Evolutionary conservation across 257 asterid species (phyloP).

Genomic region (Jasminum sambac): DNA sequence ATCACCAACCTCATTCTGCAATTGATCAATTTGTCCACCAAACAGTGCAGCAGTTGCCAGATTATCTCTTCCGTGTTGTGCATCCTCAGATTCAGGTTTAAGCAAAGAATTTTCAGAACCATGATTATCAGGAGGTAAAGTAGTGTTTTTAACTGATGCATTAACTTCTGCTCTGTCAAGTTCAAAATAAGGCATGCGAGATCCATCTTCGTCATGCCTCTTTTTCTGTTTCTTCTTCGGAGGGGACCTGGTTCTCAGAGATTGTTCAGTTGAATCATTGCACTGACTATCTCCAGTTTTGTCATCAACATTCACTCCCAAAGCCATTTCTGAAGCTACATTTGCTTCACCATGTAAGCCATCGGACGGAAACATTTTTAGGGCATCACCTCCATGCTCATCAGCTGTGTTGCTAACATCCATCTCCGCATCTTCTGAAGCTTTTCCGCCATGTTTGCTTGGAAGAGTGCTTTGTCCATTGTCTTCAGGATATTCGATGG

Average conservation of each 20-base stretch:
- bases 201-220: slow-evolving; percentile 27
- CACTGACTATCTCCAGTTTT: slow-evolving; percentile 16
- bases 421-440: slow-evolving; percentile 23
- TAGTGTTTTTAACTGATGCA: slow-evolving; percentile 14
- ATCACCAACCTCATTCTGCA: slow-evolving; percentile 16
- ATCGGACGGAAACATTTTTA: slow-evolving; percentile 22
- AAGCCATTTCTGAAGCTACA: slow-evolving; percentile 25
- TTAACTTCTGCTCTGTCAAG: not conserved
- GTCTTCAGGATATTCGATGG: slow-evolving; percentile 5
- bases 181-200: slow-evolving; percentile 17
- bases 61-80: slow-evolving; percentile 20
- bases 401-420: slow-evolving; percentile 13
- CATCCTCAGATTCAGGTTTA: slow-evolving; percentile 3
- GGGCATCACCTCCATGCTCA: slow-evolving; percentile 23
- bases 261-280: slow-evolving; percentile 22
- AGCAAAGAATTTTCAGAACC: slow-evolving; percentile 23
- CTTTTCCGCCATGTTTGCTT: slow-evolving; percentile 6
- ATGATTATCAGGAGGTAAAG: slow-evolving; percentile 7
- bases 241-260: slow-evolving; percentile 25
- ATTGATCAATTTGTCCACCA: slow-evolving; percentile 29
- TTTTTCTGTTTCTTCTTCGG: slow-evolving; percentile 45
- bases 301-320: slow-evolving; percentile 26
- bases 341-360: slow-evolving; percentile 29
- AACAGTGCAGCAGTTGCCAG: slow-evolving; percentile 24
- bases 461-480: slow-evolving; percentile 14